These are phyloP conservation scores for Aureobasidium mangrovei DNA, from an alignment of 2,329 filamentous ascomycete genomes.

Conservation along the genomic window DNA sequence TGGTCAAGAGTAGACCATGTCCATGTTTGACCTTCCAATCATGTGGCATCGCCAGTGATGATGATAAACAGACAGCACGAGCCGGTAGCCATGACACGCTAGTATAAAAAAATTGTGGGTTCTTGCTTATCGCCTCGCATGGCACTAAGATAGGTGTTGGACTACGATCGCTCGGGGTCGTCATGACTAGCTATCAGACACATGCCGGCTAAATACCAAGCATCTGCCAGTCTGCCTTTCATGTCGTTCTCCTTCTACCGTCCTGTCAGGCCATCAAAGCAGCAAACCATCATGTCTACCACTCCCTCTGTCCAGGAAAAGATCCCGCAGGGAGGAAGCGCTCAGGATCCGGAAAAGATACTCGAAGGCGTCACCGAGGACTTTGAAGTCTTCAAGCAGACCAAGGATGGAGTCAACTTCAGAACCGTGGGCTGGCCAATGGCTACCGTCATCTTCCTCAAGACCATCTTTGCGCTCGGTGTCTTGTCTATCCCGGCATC, in stretches of 20 bases:
- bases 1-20: no score
- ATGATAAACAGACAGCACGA: neutral
- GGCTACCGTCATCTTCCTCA: constrained; percentile 44
- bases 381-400: constrained; percentile 43
- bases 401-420: constrained; percentile 42
- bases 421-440: constrained; percentile 46
- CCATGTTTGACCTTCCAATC: no score
- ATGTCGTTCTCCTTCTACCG: no score
- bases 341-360: constrained; percentile 27
- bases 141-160: neutral
- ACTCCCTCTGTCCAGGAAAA: neutral
- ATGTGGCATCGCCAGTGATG: neutral
- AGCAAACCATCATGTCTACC: neutral
- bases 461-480: constrained; percentile 42
- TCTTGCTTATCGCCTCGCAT: constrained; percentile 1
- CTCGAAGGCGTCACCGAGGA: constrained; percentile 34
- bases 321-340: neutral
- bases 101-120: neutral
- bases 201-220: neutral
- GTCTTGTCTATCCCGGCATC: constrained; percentile 42
- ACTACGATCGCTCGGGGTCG: neutral
- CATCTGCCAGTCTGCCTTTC: neutral
- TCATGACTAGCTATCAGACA: neutral
- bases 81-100: neutral
- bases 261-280: neutral